phyloP scores from a whole-genome alignment of 495 filamentous ascomycete genomes.

The Chaetomium cochliodes region DNA sequence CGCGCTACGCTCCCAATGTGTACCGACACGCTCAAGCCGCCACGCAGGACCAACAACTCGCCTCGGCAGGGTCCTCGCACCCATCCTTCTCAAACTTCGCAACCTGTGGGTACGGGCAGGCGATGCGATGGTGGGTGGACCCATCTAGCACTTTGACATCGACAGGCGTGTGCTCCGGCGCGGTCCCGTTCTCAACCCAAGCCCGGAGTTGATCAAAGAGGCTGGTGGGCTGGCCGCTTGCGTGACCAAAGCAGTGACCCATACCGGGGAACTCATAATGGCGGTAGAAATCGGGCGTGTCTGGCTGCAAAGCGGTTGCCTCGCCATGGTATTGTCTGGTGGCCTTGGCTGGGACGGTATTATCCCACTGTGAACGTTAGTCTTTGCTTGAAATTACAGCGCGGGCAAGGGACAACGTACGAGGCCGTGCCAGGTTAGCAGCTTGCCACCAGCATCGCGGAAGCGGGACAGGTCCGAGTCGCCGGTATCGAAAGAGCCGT shows the following conservation, averaged over 20 bases:
- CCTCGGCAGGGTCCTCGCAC: background rate
- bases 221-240: conserved; percentile 26
- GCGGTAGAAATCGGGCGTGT: conserved; percentile 33
- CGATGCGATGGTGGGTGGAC: conserved; percentile 22
- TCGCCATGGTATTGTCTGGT: conserved; percentile 33
- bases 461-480: conserved; percentile 48
- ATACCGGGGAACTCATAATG: conserved; percentile 38
- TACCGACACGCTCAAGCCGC: background rate
- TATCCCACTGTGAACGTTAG: conserved; percentile 21
- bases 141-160: conserved; percentile 20
- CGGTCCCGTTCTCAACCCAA: conserved; percentile 42
- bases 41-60: conserved; percentile 8
- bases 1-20: too few relatives aligned
- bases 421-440: conserved; percentile 49
- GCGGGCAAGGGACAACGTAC: conserved; percentile 35
- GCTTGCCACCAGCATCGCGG: conserved; percentile 41
- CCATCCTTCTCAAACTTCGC: background rate
- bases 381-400: background rate
- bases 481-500: conserved; percentile 10
- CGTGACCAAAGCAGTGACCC: conserved; percentile 34
- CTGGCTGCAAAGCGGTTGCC: conserved; percentile 19
- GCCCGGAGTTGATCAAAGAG: conserved; percentile 33
- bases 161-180: conserved; percentile 27
- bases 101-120: conserved; percentile 32
- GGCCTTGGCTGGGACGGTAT: conserved; percentile 28